These are phyloP conservation scores for Tephrocybe sp. DNA, from an alignment of 768 basidiomycete species.

Conservation along the genomic window DNA sequence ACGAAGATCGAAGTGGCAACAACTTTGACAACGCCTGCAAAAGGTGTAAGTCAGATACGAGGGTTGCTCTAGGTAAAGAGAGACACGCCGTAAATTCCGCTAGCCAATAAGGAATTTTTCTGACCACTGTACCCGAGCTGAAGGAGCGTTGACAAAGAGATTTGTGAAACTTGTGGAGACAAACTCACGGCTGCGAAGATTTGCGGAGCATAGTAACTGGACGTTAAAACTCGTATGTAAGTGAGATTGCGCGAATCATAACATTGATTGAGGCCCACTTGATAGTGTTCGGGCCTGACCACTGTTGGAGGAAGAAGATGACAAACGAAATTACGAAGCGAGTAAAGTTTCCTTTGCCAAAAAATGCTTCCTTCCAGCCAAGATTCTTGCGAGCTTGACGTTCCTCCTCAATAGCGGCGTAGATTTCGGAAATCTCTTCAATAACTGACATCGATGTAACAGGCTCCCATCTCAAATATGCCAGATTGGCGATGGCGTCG, in stretches of 20 bases:
- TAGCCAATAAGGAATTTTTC: slow-evolving; percentile 64
- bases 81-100: slow-evolving; percentile 57
- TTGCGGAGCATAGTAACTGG: slow-evolving; percentile 70
- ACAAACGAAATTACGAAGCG: slow-evolving; percentile 85
- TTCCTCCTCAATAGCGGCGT: slow-evolving; percentile 79
- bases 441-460: slow-evolving; percentile 44
- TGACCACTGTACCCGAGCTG: slow-evolving; percentile 63
- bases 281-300: slow-evolving; percentile 84
- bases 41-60: neutral
- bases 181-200: slow-evolving; percentile 53
- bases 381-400: slow-evolving; percentile 62
- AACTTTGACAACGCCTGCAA: slow-evolving; percentile 57
- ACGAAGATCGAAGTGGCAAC: slow-evolving; percentile 68
- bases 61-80: neutral
- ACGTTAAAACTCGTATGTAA: neutral
- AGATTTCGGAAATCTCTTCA: slow-evolving; percentile 75
- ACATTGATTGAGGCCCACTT: slow-evolving; percentile 38
- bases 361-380: slow-evolving; percentile 70
- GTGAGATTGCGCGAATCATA: too few species aligned
- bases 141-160: neutral
- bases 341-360: slow-evolving; percentile 79
- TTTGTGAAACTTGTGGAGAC: neutral
- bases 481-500: slow-evolving; percentile 59
- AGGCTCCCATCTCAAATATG: slow-evolving; percentile 58
- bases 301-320: slow-evolving; percentile 83